Base-by-base conservation (phyloP, 2,329 filamentous ascomycete species). In the Hypomyces rosellus region DNA sequence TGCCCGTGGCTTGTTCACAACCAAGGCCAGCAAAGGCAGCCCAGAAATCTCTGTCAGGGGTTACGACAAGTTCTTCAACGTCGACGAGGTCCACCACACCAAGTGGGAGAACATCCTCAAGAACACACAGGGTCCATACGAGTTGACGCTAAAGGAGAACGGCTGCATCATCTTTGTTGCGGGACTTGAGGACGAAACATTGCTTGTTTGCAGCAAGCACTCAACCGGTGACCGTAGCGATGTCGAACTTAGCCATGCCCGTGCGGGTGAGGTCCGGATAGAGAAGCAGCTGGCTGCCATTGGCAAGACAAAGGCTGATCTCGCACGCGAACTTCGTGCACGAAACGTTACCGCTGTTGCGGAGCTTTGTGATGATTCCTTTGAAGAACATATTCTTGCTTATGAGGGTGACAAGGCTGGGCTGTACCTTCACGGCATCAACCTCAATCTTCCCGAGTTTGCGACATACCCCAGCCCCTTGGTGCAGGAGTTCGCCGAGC, bases 41-140 rank as follows among this genome's bases (percentile, higher is more conserved):
- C 73, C 81, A 12, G 89, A 96, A 67, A 96, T 99, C 59, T 87
- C 80, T 1, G 82, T 89, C 45, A 81, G 93, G 59, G 93, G 93
- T 46, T 99, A 99, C 69, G 92, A 99, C 76, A 99, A 99, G 70
- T 99, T 99, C 74, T 99, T 99, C 81, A 99, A 99, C 61, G 79
- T 89, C 38, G 81, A 81, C 46, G 93, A 99, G 70, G 86, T 95
- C 7, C 68, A 73, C 43, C 82, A 86, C 57, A 99, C 93, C 3
- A 79, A 84, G 60, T 99, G 93, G 93, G 68, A 74, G 14, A 88
- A 86, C 62, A 89, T 99, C 53, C 75, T 86, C 63, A 69, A 70
- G 25, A 78, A 86, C 50, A 97, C 93, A 1, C 74, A 81, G 56
- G 90, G 89, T 0, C 93, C 93, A 0, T 99, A 97, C 61, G 93